These are phyloP conservation scores for Globisporangium rhizosaccharum DNA, from an alignment of 352 stramenopile species.

Conservation along the genomic window DNA sequence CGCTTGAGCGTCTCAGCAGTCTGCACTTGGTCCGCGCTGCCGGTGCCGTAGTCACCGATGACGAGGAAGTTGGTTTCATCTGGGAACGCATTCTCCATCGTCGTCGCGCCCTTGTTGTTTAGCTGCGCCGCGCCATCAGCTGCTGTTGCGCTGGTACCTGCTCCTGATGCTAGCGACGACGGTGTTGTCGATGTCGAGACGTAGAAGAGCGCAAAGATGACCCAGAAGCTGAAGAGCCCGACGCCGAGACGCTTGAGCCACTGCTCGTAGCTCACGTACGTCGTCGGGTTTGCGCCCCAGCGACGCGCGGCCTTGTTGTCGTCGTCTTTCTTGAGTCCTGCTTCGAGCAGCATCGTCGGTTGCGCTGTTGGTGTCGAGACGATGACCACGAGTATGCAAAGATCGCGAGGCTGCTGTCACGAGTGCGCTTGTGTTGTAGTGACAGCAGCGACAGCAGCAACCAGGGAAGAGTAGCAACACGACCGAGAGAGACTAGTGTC, in stretches of 20 bases:
- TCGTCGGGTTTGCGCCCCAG: constrained; percentile 8
- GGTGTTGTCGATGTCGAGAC: background rate
- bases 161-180: background rate
- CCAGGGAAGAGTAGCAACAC: background rate
- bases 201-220: constrained; percentile 58
- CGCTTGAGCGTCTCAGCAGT: constrained; percentile 60
- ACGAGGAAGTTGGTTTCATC: constrained; percentile 69
- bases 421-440: background rate
- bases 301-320: constrained; percentile 39
- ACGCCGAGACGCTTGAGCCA: constrained; percentile 57
- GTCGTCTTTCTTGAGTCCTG: constrained; percentile 47
- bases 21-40: constrained; percentile 47
- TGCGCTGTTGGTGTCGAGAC: background rate
- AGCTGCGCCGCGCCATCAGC: background rate
- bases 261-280: constrained; percentile 42
- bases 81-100: constrained; percentile 41
- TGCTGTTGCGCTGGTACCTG: background rate
- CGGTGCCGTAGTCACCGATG: constrained; percentile 80
- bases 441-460: background rate
- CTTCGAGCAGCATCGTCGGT: constrained; percentile 50
- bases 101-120: constrained; percentile 8
- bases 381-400: background rate
- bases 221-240: constrained; percentile 48
- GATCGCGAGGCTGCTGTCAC: background rate
- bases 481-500: background rate